phyloP scores from a whole-genome alignment of 805 yeast species.

The Wickerhamiella alocasiicola region DNA sequence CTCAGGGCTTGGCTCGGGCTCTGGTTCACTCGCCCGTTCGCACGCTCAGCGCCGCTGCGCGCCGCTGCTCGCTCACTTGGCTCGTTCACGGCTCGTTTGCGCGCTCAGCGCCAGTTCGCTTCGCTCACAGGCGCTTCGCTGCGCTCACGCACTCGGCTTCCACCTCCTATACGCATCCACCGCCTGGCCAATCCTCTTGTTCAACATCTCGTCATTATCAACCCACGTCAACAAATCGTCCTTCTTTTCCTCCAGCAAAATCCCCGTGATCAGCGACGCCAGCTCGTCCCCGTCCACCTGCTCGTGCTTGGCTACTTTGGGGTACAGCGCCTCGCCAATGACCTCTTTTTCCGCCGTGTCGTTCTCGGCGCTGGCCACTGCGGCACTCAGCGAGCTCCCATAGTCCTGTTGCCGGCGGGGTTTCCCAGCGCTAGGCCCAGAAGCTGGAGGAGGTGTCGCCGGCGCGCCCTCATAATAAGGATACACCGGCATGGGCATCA shows the following conservation, averaged over 20 bases:
- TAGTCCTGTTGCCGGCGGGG: constrained; percentile 15
- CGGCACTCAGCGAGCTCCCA: constrained; percentile 41
- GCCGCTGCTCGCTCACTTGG: too few relatives aligned
- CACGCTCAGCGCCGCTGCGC: too few relatives aligned
- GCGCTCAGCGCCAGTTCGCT: too few relatives aligned
- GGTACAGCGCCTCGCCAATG: constrained; percentile 84
- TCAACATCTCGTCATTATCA: constrained; percentile 72
- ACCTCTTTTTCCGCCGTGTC: constrained; percentile 25
- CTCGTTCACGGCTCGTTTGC: too few relatives aligned
- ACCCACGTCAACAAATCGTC: constrained; percentile 73
- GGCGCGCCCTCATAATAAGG: not conserved
- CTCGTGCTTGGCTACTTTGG: constrained; percentile 66
- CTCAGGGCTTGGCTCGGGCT: too few relatives aligned
- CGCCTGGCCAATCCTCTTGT: constrained; percentile 80
- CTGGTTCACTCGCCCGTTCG: too few relatives aligned
- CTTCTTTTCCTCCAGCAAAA: constrained; percentile 83
- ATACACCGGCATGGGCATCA: constrained; percentile 11
- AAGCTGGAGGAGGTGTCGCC: not conserved
- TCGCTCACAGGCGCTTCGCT: too few relatives aligned
- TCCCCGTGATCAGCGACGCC: constrained; percentile 91
- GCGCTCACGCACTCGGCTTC: too few relatives aligned
- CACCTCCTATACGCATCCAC: constrained; percentile 56
- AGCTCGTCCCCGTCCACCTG: constrained; percentile 68
- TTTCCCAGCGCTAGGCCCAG: not conserved
- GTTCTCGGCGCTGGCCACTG: constrained; percentile 34